These are phyloP conservation scores for Andrographis paniculata DNA, from an alignment of 305 asterid species.

Conservation along the genomic window DNA sequence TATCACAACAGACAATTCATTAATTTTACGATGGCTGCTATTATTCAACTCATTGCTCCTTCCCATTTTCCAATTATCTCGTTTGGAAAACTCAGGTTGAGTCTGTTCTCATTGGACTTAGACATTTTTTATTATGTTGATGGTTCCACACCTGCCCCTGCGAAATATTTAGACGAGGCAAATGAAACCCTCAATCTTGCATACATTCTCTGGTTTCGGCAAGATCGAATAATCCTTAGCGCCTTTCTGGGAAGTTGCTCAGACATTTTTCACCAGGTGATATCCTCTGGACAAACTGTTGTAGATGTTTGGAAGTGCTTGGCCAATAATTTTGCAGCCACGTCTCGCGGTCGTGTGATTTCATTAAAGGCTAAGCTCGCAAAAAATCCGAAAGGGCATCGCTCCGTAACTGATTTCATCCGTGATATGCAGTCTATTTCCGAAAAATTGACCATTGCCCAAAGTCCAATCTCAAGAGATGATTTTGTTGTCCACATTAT, in stretches of 20 bases:
- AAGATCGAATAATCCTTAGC: background rate
- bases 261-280: background rate
- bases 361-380: background rate
- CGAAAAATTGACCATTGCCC: background rate
- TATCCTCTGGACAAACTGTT: background rate
- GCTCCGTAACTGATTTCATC: background rate
- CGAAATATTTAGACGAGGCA: background rate
- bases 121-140: background rate
- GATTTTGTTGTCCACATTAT: background rate
- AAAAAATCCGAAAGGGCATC: background rate
- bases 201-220: background rate
- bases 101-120: no score
- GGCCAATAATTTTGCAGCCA: background rate
- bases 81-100: no score
- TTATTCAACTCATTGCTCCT: no score
- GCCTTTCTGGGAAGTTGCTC: slow-evolving; percentile 1
- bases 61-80: no score
- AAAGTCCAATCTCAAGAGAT: background rate
- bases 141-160: background rate
- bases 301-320: background rate
- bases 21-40: no score
- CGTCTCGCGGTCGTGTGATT: slow-evolving; percentile 1
- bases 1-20: no score
- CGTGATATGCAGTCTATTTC: background rate
- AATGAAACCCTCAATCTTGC: background rate